Evolutionary conservation across 106 monocot species (phyloP).

Genomic region (Apostasia ramifera): DNA sequence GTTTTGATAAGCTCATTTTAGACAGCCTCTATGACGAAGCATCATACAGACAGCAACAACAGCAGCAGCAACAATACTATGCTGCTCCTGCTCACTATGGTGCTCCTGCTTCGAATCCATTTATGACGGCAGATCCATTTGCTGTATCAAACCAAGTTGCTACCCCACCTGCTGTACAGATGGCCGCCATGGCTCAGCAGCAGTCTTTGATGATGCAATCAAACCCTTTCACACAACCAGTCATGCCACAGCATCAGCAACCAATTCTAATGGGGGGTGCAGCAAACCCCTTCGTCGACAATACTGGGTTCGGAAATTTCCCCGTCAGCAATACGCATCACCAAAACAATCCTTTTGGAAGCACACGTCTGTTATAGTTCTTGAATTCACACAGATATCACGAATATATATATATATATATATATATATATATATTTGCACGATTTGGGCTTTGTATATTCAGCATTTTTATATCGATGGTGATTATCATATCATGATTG

Average conservation of each 20-base stretch:
- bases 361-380: slow-evolving; percentile 24
- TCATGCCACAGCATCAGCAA: slow-evolving; percentile 6
- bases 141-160: slow-evolving; percentile 50
- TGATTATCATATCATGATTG: no score
- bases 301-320: slow-evolving; percentile 42
- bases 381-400: neutral
- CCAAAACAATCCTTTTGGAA: slow-evolving; percentile 50
- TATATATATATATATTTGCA: neutral
- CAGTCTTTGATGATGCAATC: slow-evolving; percentile 41
- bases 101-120: slow-evolving; percentile 45
- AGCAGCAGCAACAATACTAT: slow-evolving; percentile 29
- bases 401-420: no score
- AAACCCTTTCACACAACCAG: slow-evolving; percentile 46
- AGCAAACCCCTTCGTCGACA: slow-evolving; percentile 50
- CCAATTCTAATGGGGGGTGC: slow-evolving; percentile 11
- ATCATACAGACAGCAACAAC: slow-evolving; percentile 45
- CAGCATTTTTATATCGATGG: no score
- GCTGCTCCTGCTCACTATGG: slow-evolving; percentile 28
- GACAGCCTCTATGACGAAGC: slow-evolving; percentile 77
- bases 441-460: no score
- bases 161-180: slow-evolving; percentile 53
- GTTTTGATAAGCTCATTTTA: slow-evolving; percentile 64
- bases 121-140: slow-evolving; percentile 54
- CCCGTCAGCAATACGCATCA: slow-evolving; percentile 29
- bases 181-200: slow-evolving; percentile 63